Evolutionary conservation across 805 yeast genomes (phyloP).

Genomic region (Wickerhamomyces hampshirensis): DNA sequence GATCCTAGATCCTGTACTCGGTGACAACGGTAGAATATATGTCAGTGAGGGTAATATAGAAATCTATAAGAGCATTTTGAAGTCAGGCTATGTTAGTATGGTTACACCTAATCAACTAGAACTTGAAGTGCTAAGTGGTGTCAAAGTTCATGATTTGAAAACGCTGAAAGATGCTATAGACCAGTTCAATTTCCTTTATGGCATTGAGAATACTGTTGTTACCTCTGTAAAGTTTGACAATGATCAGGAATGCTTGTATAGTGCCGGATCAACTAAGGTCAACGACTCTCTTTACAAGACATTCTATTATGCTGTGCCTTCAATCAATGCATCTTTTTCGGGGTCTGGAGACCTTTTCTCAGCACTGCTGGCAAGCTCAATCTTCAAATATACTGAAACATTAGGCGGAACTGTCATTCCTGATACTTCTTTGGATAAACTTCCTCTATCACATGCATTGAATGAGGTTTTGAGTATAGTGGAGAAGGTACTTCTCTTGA

Average conservation of each 20-base stretch:
- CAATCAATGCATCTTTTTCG: slow-evolving; percentile 56
- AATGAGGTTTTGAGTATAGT: slow-evolving; percentile 36
- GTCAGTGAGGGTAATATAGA: slow-evolving; percentile 57
- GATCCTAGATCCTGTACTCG: slow-evolving; percentile 87
- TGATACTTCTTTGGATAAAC: neutral
- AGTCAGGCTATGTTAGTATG: slow-evolving; percentile 38
- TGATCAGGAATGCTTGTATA: slow-evolving; percentile 31
- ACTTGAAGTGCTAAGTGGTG: slow-evolving; percentile 53
- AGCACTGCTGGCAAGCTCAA: slow-evolving; percentile 52
- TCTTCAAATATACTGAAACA: slow-evolving; percentile 27
- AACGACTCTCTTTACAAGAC: slow-evolving; percentile 1
- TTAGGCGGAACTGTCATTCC: slow-evolving; percentile 8
- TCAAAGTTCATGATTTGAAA: slow-evolving; percentile 33
- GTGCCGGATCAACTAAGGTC: slow-evolving; percentile 27
- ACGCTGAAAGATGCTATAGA: slow-evolving; percentile 35
- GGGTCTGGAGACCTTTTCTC: slow-evolving; percentile 76
- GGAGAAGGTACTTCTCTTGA: slow-evolving; percentile 36
- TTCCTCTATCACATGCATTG: slow-evolving; percentile 30
- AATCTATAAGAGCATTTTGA: slow-evolving; percentile 44
- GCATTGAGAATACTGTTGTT: slow-evolving; percentile 49
- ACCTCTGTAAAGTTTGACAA: slow-evolving; percentile 44
- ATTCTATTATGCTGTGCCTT: slow-evolving; percentile 36
- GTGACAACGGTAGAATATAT: slow-evolving; percentile 82
- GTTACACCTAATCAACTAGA: slow-evolving; percentile 77
- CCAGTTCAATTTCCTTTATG: slow-evolving; percentile 38